phyloP scores from a whole-genome alignment of 108 stramenopile species.

The Cylindrotheca closterium region DNA sequence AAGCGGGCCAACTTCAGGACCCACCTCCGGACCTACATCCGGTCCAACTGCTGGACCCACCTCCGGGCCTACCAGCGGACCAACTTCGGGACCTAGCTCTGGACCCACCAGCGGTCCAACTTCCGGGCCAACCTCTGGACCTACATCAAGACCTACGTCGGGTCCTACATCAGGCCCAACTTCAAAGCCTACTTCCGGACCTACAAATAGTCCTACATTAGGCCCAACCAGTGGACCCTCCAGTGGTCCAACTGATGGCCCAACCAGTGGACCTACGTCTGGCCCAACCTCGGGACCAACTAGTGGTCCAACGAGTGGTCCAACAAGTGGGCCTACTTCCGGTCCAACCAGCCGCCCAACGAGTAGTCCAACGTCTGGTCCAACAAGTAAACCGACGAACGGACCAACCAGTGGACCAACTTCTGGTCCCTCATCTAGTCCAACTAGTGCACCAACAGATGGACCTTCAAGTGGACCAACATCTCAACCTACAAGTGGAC shows the following conservation, averaged over 20 bases:
- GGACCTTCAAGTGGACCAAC: conserved; percentile 8
- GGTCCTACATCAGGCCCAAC: conserved; percentile 22
- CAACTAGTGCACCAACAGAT: neutral
- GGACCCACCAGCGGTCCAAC: conserved; percentile 15
- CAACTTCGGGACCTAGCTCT: conserved; percentile 2
- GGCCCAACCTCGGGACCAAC: conserved; percentile 17
- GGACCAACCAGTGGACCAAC: conserved; percentile 12
- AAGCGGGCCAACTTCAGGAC: conserved; percentile 7
- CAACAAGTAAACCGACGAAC: neutral
- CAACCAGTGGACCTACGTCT: conserved; percentile 7
- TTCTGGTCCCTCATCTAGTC: neutral
- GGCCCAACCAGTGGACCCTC: conserved; percentile 14
- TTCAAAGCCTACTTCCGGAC: conserved; percentile 8
- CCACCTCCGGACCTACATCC: conserved; percentile 12
- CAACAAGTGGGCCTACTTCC: conserved; percentile 14
- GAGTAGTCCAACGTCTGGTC: conserved; percentile 7
- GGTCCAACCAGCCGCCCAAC: conserved; percentile 7
- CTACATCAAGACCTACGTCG: conserved; percentile 5
- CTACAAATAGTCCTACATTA: conserved; percentile 2
- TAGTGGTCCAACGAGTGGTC: conserved; percentile 7
- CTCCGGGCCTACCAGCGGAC: conserved; percentile 2
- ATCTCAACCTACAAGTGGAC: conserved; percentile 3
- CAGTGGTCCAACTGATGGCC: conserved; percentile 2
- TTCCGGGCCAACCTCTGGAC: conserved; percentile 3
- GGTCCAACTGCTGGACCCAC: conserved; percentile 20